Conservation (phyloP, 768 basidiomycete species). For the Boletus vinaceobasis region DNA sequence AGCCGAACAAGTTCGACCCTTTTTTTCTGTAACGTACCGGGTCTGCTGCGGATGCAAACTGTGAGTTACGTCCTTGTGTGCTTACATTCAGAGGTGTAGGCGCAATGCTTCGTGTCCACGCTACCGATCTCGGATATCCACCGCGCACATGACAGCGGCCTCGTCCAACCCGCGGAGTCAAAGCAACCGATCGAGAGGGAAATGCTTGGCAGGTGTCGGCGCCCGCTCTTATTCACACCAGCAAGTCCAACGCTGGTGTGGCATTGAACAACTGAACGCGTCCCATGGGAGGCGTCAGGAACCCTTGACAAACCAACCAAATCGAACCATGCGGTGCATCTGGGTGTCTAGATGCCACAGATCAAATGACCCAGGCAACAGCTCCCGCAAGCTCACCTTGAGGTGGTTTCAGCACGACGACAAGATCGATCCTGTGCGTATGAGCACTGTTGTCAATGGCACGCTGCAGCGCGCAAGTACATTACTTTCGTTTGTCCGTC, state of each 20-base stretch:
- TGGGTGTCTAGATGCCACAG: too few species aligned
- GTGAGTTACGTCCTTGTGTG: not conserved
- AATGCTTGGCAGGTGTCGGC: not conserved
- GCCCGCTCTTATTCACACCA: not conserved
- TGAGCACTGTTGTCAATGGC: not conserved
- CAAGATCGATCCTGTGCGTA: not conserved
- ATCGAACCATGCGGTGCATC: not conserved
- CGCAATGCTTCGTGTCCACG: not conserved
- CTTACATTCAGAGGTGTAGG: not conserved
- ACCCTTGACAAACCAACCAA: not conserved
- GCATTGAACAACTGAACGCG: not conserved
- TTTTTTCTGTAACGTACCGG: not conserved
- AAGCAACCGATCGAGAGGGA: not conserved
- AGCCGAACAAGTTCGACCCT: too few species aligned
- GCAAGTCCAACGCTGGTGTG: not conserved
- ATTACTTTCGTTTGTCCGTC: conserved; percentile 4
- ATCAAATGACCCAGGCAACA: not conserved
- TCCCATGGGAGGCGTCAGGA: not conserved
- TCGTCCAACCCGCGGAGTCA: not conserved
- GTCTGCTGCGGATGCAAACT: not conserved
- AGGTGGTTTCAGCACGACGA: not conserved
- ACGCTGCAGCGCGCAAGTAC: not conserved
- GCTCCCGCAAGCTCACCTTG: not conserved
- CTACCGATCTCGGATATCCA: not conserved
- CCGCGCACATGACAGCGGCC: not conserved